phyloP scores from a whole-genome alignment of 176 grass and related monocot genomes.

The Themeda triandra region DNA sequence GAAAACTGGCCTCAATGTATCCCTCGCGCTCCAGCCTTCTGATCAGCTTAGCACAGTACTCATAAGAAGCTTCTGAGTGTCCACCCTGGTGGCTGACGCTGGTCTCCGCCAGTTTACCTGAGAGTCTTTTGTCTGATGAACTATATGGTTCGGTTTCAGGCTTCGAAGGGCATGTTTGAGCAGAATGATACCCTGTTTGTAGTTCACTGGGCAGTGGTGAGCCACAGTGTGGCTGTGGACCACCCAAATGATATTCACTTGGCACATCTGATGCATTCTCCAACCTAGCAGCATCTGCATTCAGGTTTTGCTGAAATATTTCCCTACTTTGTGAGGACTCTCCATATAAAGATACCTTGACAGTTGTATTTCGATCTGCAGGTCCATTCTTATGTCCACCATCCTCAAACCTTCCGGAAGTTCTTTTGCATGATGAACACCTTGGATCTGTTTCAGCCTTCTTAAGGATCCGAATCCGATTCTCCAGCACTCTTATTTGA shows the following conservation, averaged over 20 bases:
- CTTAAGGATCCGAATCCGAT: background rate
- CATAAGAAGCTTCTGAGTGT: slow-evolving; percentile 10
- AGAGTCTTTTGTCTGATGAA: slow-evolving; percentile 32
- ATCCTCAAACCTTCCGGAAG: background rate
- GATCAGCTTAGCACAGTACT: slow-evolving; percentile 46
- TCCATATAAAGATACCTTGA: background rate
- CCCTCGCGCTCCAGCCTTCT: slow-evolving; percentile 51
- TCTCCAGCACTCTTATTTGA: background rate
- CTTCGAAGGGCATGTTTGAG: slow-evolving; percentile 16
- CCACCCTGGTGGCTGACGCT: background rate
- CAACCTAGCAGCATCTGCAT: background rate
- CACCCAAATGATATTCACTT: background rate
- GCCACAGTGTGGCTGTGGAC: background rate
- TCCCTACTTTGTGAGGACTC: background rate
- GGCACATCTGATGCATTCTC: background rate
- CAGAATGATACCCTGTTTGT: background rate
- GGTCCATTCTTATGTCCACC: slow-evolving; percentile 22
- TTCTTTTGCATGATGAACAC: slow-evolving; percentile 50
- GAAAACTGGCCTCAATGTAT: slow-evolving; percentile 36
- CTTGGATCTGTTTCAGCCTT: slow-evolving; percentile 43
- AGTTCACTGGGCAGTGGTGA: background rate
- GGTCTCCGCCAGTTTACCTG: background rate
- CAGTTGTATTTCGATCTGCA: slow-evolving; percentile 1
- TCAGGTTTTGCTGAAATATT: background rate
- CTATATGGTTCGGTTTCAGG: slow-evolving; percentile 20